A percentile compares a stretch with the other conserved stretches of the same genome.
Conservation (phyloP, 306 rosid species). For the Fragaria vesca region DNA sequence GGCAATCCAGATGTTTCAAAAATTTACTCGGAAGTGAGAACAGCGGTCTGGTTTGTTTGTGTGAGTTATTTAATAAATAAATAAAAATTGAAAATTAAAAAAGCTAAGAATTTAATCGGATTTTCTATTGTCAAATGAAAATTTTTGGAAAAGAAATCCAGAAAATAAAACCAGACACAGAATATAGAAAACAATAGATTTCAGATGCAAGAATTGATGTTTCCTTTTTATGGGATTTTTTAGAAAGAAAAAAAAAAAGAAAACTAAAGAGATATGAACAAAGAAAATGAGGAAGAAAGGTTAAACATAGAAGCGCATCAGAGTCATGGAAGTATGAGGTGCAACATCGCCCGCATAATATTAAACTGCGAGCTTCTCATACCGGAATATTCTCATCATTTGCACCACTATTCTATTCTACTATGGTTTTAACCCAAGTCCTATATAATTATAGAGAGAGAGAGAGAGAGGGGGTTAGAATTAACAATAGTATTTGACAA, state of each 20-base stretch:
- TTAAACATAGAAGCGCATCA: constrained; percentile 35
- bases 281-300: neutral
- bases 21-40: neutral
- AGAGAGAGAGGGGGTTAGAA: neutral
- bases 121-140: neutral
- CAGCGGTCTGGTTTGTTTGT: neutral
- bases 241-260: neutral
- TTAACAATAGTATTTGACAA: neutral
- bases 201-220: neutral
- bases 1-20: no score
- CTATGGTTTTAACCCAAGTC: constrained; percentile 10
- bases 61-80: no score
- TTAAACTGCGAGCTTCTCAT: constrained; percentile 49
- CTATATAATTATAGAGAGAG: neutral
- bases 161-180: neutral
- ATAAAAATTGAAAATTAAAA: no score
- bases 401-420: constrained; percentile 14
- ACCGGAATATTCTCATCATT: constrained; percentile 39
- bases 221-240: neutral
- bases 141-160: neutral
- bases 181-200: no score
- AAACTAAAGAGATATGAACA: neutral
- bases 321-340: constrained; percentile 74
- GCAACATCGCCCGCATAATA: constrained; percentile 42
- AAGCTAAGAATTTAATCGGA: neutral